A percentile compares a stretch with the other conserved stretches of the same genome.
Evolutionary conservation across 495 filamentous ascomycete species (phyloP).

Genomic region (Daldinia grandis): DNA sequence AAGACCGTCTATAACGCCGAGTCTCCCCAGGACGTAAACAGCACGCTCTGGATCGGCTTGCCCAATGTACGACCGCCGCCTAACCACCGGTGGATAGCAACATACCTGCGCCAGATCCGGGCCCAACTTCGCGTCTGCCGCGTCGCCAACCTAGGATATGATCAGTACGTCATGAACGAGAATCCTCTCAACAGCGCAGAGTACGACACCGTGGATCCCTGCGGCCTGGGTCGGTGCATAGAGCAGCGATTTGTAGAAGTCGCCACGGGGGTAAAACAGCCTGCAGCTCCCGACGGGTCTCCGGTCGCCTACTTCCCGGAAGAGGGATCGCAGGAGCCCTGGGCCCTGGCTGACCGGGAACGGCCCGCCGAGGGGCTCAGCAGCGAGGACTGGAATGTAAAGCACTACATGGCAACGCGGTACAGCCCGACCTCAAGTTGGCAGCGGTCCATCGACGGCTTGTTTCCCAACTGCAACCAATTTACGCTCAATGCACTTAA

Average conservation of each 20-base stretch:
- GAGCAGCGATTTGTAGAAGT: conserved; percentile 45
- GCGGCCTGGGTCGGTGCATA: conserved; percentile 28
- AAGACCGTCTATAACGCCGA: conserved; percentile 30
- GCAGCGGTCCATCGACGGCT: conserved; percentile 38
- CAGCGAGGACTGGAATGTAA: conserved; percentile 21
- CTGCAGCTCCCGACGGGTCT: conserved; percentile 6
- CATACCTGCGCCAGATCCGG: conserved; percentile 27
- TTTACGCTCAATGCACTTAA: conserved; percentile 35
- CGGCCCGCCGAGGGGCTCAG: not conserved
- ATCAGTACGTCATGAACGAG: conserved; percentile 23
- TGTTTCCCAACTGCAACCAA: conserved; percentile 41
- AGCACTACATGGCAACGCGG: conserved; percentile 11
- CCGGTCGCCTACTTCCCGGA: conserved; percentile 30
- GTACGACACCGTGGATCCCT: conserved; percentile 39
- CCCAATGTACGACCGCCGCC: conserved; percentile 31
- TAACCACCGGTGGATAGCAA: conserved; percentile 38
- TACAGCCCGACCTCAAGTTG: conserved; percentile 32
- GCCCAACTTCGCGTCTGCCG: conserved; percentile 36
- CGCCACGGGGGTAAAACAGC: conserved; percentile 32
- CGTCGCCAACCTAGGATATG: conserved; percentile 37
- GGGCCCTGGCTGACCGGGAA: conserved; percentile 18
- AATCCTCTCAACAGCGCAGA: not conserved
- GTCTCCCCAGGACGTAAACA: conserved; percentile 13
- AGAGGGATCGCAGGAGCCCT: conserved; percentile 26
- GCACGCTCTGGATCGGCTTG: conserved; percentile 42